Conservation (phyloP, 1,284 basidiomycete species). For the Athelia sp. region DNA sequence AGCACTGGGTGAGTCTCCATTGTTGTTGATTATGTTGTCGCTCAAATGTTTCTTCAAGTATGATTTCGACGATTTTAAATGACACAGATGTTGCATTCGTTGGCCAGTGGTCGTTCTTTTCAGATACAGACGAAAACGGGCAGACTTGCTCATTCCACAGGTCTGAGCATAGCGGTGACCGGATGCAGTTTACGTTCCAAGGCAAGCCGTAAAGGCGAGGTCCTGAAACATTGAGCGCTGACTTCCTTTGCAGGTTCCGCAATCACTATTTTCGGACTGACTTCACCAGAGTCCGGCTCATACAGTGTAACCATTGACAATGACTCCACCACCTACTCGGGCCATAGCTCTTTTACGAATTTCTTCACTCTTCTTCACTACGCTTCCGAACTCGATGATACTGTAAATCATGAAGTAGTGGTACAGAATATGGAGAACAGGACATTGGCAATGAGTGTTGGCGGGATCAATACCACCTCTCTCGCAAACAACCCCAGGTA, state of each 20-base stretch:
- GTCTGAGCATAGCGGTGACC: conserved; percentile 45
- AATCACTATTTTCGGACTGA: conserved; percentile 51
- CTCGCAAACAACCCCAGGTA: conserved; percentile 30
- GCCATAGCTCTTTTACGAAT: conserved; percentile 47
- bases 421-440: conserved; percentile 53
- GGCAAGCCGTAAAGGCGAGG: conserved; percentile 30
- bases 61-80: conserved; percentile 29
- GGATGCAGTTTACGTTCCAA: conserved; percentile 36
- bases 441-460: conserved; percentile 31
- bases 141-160: conserved; percentile 30
- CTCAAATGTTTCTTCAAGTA: conserved; percentile 29
- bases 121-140: conserved; percentile 19
- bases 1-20: conserved; percentile 23
- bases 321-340: conserved; percentile 36
- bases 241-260: conserved; percentile 41
- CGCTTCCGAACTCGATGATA: conserved; percentile 52
- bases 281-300: conserved; percentile 44
- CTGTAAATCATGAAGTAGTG: conserved; percentile 40
- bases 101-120: conserved; percentile 43
- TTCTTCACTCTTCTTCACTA: conserved; percentile 53
- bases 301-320: conserved; percentile 59
- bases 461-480: conserved; percentile 36
- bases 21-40: conserved; percentile 7
- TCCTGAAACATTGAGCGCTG: conserved; percentile 4
- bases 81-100: conserved; percentile 38